phyloP scores from a whole-genome alignment of 2,329 filamentous ascomycete species.

The Scolecobasidium constrictum region DNA sequence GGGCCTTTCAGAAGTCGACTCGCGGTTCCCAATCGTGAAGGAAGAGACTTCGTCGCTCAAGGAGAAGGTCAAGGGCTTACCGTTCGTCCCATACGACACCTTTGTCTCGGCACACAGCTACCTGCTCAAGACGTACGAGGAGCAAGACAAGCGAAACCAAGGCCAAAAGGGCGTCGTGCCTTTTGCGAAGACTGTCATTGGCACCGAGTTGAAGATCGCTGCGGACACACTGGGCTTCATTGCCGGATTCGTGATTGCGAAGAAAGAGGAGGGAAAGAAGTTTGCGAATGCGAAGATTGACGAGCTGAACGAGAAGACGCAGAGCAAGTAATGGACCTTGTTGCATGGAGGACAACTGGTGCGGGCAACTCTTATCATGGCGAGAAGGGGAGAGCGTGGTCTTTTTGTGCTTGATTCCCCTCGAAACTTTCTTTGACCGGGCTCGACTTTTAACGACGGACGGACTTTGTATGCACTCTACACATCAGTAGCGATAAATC shows the following conservation, averaged over 20 bases:
- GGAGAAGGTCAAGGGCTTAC: constrained; percentile 18
- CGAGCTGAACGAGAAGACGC: background rate
- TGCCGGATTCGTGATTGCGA: background rate
- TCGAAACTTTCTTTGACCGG: no score
- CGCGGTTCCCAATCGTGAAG: constrained; percentile 33
- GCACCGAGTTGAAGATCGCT: constrained; percentile 22
- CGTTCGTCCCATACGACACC: constrained; percentile 19
- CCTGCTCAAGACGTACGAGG: constrained; percentile 25
- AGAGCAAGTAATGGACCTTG: no score
- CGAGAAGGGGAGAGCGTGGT: no score
- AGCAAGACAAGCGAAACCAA: constrained; percentile 27
- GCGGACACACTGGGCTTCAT: constrained; percentile 3
- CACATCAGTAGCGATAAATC: no score
- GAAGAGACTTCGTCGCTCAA: constrained; percentile 35
- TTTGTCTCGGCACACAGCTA: constrained; percentile 22
- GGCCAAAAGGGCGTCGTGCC: constrained; percentile 20
- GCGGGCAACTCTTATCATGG: no score
- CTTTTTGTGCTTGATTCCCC: no score
- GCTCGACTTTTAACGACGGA: no score
- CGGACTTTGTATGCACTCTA: no score
- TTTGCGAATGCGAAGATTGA: background rate
- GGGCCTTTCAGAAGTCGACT: constrained; percentile 25
- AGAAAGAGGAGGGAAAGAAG: constrained; percentile 10
- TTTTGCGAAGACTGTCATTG: constrained; percentile 24
- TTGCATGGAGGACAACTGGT: no score